Evolutionary conservation across 441 rosid species (phyloP).

Genomic region (Syzygium malaccense): DNA sequence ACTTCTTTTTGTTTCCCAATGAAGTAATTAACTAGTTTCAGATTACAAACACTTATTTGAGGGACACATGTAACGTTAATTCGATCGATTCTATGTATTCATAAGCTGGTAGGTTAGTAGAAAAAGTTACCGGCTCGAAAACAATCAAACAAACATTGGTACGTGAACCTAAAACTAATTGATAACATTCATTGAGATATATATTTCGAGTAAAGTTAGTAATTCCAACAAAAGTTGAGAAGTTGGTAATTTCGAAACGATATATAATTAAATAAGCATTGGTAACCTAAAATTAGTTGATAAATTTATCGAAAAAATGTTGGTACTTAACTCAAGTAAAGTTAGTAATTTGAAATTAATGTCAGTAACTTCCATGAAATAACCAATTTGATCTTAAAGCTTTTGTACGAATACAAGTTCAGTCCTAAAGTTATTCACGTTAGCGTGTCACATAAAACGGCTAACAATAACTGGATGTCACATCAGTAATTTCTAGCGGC

Average conservation of each 20-base stretch:
- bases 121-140: background rate
- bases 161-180: background rate
- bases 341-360: background rate
- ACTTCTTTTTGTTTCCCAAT: background rate
- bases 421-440: background rate
- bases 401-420: background rate
- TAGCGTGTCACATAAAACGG: rapidly evolving
- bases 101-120: background rate
- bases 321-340: background rate
- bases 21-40: background rate
- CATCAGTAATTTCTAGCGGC: rapidly evolving
- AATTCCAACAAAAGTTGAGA: background rate
- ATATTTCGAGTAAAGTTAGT: background rate
- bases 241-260: background rate
- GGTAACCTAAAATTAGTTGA: background rate
- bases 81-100: background rate
- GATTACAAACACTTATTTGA: background rate
- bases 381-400: background rate
- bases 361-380: background rate
- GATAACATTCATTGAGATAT: background rate
- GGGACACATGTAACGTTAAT: background rate
- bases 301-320: background rate
- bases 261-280: background rate
- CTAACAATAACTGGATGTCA: background rate
- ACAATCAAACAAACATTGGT: background rate